Percentiles rank a stretch among this genome's conserved stretches.
Conservation (phyloP, 169 alveolate genomes). For the Eimeria maxima region DNA sequence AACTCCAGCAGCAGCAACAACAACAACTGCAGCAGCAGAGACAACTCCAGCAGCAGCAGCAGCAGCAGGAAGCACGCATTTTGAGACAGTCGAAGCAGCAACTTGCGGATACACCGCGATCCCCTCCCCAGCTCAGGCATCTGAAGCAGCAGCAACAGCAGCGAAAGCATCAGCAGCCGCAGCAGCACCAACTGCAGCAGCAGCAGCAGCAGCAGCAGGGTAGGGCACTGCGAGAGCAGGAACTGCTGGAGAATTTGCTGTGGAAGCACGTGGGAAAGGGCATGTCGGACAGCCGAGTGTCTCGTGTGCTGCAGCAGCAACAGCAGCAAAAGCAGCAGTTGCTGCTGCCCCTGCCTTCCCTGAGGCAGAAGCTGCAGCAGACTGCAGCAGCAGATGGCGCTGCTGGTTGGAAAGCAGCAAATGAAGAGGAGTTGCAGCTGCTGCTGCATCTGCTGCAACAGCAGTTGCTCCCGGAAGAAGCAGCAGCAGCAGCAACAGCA, state of each 20-base stretch:
- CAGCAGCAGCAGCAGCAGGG: constrained; percentile 30
- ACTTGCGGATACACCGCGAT: not conserved
- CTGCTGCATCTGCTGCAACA: not conserved
- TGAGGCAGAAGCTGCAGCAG: not conserved
- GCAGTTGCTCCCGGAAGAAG: not conserved
- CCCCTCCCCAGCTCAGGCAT: not conserved
- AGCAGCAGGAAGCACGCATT: constrained; percentile 22
- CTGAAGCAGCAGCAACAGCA: constrained; percentile 2
- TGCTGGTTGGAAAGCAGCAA: constrained; percentile 12
- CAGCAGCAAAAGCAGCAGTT: not conserved
- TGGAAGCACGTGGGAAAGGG: not conserved
- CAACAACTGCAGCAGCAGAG: not conserved
- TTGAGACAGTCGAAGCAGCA: constrained; percentile 8
- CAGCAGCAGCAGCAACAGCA: not conserved
- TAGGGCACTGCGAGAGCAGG: constrained; percentile 16
- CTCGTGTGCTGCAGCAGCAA: constrained; percentile 21
- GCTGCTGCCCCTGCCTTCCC: constrained; percentile 11
- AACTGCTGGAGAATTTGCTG: not conserved
- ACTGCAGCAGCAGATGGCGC: constrained; percentile 9
- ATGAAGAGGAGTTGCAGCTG: not conserved
- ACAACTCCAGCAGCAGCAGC: constrained; percentile 14
- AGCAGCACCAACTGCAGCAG: constrained; percentile 42
- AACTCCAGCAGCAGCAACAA: not conserved
- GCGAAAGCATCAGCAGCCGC: not conserved
- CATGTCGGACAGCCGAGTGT: not conserved